These are phyloP conservation scores for Xylaria bambusicola DNA, from an alignment of 495 filamentous ascomycete species.

Conservation along the genomic window DNA sequence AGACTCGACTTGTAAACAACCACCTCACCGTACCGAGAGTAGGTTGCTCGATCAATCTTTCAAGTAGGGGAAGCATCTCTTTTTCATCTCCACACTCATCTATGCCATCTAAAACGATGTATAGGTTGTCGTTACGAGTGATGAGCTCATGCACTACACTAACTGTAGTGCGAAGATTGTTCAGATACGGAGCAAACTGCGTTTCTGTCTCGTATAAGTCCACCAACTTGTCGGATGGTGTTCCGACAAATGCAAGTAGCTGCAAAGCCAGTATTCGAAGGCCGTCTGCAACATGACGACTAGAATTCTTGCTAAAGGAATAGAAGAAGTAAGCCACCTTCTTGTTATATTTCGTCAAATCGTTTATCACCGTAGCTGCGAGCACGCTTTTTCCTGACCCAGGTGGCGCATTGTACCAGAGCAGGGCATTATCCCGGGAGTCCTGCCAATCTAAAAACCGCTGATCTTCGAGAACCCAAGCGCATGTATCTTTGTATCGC, in stretches of 20 bases:
- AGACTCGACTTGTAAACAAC: constrained; percentile 36
- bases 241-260: constrained; percentile 21
- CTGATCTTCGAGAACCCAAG: constrained; percentile 35
- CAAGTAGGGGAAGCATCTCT: constrained; percentile 15
- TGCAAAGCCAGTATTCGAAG: constrained; percentile 34
- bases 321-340: constrained; percentile 36
- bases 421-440: constrained; percentile 20
- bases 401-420: constrained; percentile 38
- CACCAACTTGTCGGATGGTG: constrained; percentile 26
- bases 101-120: constrained; percentile 39
- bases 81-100: constrained; percentile 34
- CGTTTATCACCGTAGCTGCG: constrained; percentile 24
- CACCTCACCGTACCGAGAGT: constrained; percentile 36
- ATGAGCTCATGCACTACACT: constrained; percentile 28
- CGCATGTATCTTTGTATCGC: constrained; percentile 29
- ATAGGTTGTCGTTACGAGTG: constrained; percentile 25
- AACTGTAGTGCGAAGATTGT: constrained; percentile 14
- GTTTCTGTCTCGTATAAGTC: constrained; percentile 27
- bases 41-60: constrained; percentile 20
- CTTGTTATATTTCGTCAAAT: constrained; percentile 19
- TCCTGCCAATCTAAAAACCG: constrained; percentile 26
- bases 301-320: constrained; percentile 30
- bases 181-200: constrained; percentile 21
- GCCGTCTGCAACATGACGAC: constrained; percentile 25
- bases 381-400: constrained; percentile 38